These are phyloP conservation scores for Trichoderma sp. DNA, from an alignment of 2,329 filamentous ascomycete species.

Conservation along the genomic window DNA sequence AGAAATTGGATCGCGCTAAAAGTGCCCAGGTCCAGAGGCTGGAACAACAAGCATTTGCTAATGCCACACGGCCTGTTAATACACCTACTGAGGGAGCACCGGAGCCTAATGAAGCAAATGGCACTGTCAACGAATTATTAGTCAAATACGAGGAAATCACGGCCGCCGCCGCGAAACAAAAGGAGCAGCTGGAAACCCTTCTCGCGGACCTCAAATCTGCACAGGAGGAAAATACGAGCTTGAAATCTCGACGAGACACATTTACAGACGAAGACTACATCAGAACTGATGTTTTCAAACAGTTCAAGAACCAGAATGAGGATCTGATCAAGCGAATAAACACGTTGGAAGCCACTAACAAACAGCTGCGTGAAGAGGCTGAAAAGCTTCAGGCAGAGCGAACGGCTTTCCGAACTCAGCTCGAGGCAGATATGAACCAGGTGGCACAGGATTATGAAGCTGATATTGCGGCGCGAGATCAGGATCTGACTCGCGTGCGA, in stretches of 20 bases:
- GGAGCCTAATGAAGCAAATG: conserved; percentile 54
- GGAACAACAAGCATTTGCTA: conserved; percentile 82
- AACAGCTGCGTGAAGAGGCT: conserved; percentile 79
- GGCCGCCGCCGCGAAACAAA: conserved; percentile 77
- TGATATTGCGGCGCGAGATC: conserved; percentile 77
- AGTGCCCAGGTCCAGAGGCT: conserved; percentile 89
- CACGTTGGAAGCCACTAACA: conserved; percentile 84
- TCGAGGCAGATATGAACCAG: conserved; percentile 77
- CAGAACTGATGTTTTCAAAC: conserved; percentile 90
- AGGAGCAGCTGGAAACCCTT: conserved; percentile 80
- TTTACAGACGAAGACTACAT: conserved; percentile 92
- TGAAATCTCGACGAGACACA: conserved; percentile 68
- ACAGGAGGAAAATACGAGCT: conserved; percentile 75
- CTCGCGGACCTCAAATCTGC: conserved; percentile 74
- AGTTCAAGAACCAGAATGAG: conserved; percentile 85
- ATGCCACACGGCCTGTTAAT: conserved; percentile 55
- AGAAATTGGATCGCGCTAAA: conserved; percentile 85
- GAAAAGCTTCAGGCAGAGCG: conserved; percentile 84
- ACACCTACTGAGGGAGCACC: conserved; percentile 49
- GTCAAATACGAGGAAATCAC: conserved; percentile 75
- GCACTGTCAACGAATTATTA: conserved; percentile 67
- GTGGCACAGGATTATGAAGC: conserved; percentile 77
- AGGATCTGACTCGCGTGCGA: conserved; percentile 82
- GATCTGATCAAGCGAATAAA: conserved; percentile 92
- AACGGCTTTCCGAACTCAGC: conserved; percentile 74